Conservation (phyloP, 805 yeast species). For the Lipomyces japonicus region DNA sequence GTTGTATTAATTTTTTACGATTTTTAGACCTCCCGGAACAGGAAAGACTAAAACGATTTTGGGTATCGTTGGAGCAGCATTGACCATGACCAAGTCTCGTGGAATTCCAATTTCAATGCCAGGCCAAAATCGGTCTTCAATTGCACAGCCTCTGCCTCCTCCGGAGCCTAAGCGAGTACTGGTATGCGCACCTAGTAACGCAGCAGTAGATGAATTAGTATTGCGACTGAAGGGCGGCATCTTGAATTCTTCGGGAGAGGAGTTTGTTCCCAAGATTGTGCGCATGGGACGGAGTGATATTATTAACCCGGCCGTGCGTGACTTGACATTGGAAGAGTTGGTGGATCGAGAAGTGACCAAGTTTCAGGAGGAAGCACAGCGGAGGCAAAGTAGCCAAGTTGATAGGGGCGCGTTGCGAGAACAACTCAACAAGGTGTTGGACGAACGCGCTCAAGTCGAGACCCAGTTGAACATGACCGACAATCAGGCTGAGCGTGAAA, state of each 20-base stretch:
- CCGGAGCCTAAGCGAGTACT: slow-evolving; percentile 54
- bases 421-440: slow-evolving; percentile 50
- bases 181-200: slow-evolving; percentile 97
- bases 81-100: slow-evolving; percentile 34
- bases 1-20: not conserved
- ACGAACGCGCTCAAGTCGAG: slow-evolving; percentile 56
- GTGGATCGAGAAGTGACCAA: slow-evolving; percentile 57
- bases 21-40: slow-evolving; percentile 82
- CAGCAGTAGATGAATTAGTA: slow-evolving; percentile 95
- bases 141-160: slow-evolving; percentile 10
- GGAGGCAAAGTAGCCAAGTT: slow-evolving; percentile 32
- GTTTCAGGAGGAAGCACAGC: slow-evolving; percentile 26
- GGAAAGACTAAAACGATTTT: slow-evolving; percentile 97
- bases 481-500: slow-evolving; percentile 29
- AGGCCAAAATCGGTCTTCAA: slow-evolving; percentile 33
- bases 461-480: slow-evolving; percentile 38
- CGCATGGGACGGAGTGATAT: slow-evolving; percentile 89
- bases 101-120: slow-evolving; percentile 29
- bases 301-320: slow-evolving; percentile 74
- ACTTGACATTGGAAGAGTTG: slow-evolving; percentile 77
- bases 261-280: slow-evolving; percentile 63
- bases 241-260: slow-evolving; percentile 41
- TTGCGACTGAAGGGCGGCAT: slow-evolving; percentile 76
- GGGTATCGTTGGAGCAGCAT: slow-evolving; percentile 78
- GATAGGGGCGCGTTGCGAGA: slow-evolving; percentile 44